Evolutionary conservation across 1,139 yeast species (phyloP).

Genomic region (Sugiyamaella xylanicola): DNA sequence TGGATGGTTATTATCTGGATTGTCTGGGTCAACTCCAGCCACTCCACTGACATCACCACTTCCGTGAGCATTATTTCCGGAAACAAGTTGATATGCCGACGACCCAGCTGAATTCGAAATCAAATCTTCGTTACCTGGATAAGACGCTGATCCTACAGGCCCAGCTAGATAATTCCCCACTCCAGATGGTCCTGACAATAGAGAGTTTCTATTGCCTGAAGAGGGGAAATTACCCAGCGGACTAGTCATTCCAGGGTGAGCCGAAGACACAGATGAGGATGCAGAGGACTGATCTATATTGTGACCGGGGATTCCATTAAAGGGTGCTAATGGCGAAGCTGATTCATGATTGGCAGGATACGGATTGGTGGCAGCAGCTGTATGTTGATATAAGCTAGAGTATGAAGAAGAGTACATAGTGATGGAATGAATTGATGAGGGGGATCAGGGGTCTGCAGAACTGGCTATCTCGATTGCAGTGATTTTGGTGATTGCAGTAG

Average conservation of each 20-base stretch:
- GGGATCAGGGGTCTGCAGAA: background rate
- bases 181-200: background rate
- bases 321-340: conserved; percentile 12
- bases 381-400: conserved; percentile 17
- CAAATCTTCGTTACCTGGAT: conserved; percentile 12
- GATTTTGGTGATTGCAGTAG: background rate
- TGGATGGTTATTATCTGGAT: background rate
- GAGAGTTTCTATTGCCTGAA: background rate
- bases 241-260: conserved; percentile 11
- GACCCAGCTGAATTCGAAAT: conserved; percentile 1
- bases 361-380: conserved; percentile 10
- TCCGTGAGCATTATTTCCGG: background rate
- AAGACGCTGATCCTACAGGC: background rate
- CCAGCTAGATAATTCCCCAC: conserved; percentile 1
- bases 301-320: conserved; percentile 7
- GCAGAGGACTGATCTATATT: conserved; percentile 8
- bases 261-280: conserved; percentile 5
- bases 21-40: background rate
- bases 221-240: conserved; percentile 12
- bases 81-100: conserved; percentile 15
- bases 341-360: conserved; percentile 6
- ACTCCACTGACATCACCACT: background rate
- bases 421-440: background rate
- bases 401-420: conserved; percentile 16
- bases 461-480: too few relatives aligned